Evolutionary conservation across 352 stramenopile genomes (phyloP).

Genomic region (Pythium dissotocum): DNA sequence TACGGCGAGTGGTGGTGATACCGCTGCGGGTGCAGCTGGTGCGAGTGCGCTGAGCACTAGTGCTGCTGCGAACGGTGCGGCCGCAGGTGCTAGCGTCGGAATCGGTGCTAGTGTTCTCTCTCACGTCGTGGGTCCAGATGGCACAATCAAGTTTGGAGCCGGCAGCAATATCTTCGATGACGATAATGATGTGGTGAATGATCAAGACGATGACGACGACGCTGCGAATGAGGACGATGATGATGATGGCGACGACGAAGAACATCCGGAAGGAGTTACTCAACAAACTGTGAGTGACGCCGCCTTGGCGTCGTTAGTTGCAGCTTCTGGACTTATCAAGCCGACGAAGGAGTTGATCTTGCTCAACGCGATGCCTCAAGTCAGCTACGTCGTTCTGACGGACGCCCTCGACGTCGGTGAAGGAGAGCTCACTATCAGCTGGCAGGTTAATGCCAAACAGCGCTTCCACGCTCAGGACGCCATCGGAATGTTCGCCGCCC

Average conservation of each 20-base stretch:
- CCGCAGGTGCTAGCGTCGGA: not conserved
- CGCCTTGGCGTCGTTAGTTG: conserved; percentile 28
- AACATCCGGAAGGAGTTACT: conserved; percentile 12
- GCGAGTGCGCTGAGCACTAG: not conserved
- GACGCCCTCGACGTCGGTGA: conserved; percentile 49
- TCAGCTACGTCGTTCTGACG: conserved; percentile 54
- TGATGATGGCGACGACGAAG: conserved; percentile 23
- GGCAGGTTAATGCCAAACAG: conserved; percentile 52
- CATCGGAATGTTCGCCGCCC: conserved; percentile 59
- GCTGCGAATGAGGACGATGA: conserved; percentile 13
- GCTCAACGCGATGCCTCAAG: conserved; percentile 44
- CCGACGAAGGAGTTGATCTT: conserved; percentile 43
- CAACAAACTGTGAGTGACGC: conserved; percentile 10
- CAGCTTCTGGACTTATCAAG: conserved; percentile 30
- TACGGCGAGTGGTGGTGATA: not conserved
- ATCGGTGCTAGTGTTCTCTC: not conserved
- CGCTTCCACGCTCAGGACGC: conserved; percentile 58
- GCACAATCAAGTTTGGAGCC: not conserved
- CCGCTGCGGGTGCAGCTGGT: not conserved
- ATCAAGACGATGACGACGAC: conserved; percentile 20
- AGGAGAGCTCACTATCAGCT: conserved; percentile 57
- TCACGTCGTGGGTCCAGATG: not conserved
- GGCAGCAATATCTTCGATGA: not conserved
- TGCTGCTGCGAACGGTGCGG: not conserved
- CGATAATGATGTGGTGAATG: not conserved